Evolutionary conservation across 805 yeast genomes (phyloP).

Genomic region (Zygosaccharomyces lentus): DNA sequence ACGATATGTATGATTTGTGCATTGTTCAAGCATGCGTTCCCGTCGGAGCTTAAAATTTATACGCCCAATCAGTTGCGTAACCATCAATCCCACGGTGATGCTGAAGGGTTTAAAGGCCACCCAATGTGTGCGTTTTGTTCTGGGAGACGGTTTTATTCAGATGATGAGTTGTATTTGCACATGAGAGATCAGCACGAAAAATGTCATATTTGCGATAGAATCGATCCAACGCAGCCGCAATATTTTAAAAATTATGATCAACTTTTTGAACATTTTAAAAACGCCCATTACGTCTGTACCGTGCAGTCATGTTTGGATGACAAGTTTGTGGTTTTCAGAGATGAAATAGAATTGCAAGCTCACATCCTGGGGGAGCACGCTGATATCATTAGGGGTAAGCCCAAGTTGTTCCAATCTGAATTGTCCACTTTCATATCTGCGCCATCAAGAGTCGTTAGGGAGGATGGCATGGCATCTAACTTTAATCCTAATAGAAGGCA

Average conservation of each 20-base stretch:
- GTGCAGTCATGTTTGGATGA: slow-evolving; percentile 77
- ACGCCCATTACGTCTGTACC: slow-evolving; percentile 71
- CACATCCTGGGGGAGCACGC: slow-evolving; percentile 81
- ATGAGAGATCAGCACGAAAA: slow-evolving; percentile 80
- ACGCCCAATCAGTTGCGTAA: slow-evolving; percentile 55
- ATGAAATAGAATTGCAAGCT: slow-evolving; percentile 78
- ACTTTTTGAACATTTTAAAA: slow-evolving; percentile 68
- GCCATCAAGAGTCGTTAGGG: slow-evolving; percentile 28
- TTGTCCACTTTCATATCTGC: slow-evolving; percentile 52
- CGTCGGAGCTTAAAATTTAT: slow-evolving; percentile 62
- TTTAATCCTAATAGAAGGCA: slow-evolving; percentile 12
- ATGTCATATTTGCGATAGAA: slow-evolving; percentile 83
- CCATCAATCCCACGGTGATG: slow-evolving; percentile 75
- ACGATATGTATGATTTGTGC: slow-evolving; percentile 74
- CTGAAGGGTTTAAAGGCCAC: slow-evolving; percentile 78
- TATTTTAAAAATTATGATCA: slow-evolving; percentile 75
- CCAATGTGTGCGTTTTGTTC: slow-evolving; percentile 82
- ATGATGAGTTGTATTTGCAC: slow-evolving; percentile 79
- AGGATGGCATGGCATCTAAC: slow-evolving; percentile 12
- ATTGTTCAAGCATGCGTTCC: slow-evolving; percentile 69
- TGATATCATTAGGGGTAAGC: slow-evolving; percentile 27
- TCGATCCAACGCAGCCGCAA: slow-evolving; percentile 56
- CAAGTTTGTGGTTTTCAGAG: slow-evolving; percentile 87
- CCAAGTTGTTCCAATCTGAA: slow-evolving; percentile 51
- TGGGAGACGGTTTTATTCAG: slow-evolving; percentile 73